Evolutionary conservation across 106 monocot genomes (phyloP), one percentile per base, ranked within the genome.

Genomic region (Apostasia shenzhenica): DNA sequence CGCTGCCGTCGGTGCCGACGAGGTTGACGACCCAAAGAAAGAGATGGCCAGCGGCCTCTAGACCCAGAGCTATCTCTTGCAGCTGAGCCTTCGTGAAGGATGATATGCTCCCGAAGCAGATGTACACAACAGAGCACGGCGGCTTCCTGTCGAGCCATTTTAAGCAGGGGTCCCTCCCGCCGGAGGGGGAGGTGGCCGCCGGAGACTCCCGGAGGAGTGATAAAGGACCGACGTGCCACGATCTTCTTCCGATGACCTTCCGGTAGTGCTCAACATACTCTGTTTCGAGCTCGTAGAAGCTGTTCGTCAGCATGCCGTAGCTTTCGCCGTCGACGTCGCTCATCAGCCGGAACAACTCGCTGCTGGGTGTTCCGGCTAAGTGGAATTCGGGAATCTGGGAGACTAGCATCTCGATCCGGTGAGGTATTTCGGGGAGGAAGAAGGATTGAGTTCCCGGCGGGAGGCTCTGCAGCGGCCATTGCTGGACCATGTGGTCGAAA

Each of bases 151-250:
- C 60, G 40, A 72, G 71, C 85, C 85, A 85, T 1, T 1, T n/a
- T 38, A 79, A 14, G 61, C 57, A 57, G 55, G 43, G 55, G 44
- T 8, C 13, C n/a, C 44, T 6, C 52, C 6, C 11, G 1, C 11
- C 52, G 9, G 9, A 0, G 52, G 9, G 4, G 6, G 6, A 8
- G 52, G 5, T 59, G 0, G 1, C 37, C 58, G 38, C 58, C 58
- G 2, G 4, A 3, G 37, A 8, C 9, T 13, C 55, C 13, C 55
- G 13, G 70, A 63, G 39, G 4, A 80, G 64, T 8, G 53, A 54
- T 41, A 81, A 42, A 5, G 84, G 84, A 4, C 84, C 84, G 9
- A 85, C 43, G 2, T 64, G 52, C 77, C 77, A 81, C 1, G 56
- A 48, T 61, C 55, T 80, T 51, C 37, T 45, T 2, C 72, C 80